Evolutionary conservation across 1,284 basidiomycete genomes (phyloP).

Genomic region (Porodaedalea pini): DNA sequence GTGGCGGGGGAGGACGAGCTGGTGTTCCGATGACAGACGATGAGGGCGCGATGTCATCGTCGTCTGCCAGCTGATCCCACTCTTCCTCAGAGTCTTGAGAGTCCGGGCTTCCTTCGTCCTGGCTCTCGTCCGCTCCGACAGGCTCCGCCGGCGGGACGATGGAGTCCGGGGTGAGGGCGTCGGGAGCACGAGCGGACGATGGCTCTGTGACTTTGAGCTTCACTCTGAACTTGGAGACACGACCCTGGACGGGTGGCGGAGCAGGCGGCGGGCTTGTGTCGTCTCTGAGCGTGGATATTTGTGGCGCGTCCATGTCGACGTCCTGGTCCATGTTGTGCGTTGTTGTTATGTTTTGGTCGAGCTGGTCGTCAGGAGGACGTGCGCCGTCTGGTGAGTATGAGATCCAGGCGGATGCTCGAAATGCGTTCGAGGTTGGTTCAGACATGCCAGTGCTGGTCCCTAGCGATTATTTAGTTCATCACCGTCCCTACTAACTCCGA

Average conservation of each 20-base stretch:
- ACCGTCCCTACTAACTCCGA: no score
- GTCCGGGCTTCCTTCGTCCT: slow-evolving; percentile 39
- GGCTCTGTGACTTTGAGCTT: slow-evolving; percentile 46
- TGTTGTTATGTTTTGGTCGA: background rate
- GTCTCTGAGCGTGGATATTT: slow-evolving; percentile 70
- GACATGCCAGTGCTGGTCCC: background rate
- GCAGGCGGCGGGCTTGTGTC: slow-evolving; percentile 63
- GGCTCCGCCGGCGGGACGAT: slow-evolving; percentile 30
- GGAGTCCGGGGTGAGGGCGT: slow-evolving; percentile 6
- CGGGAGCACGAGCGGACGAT: slow-evolving; percentile 9
- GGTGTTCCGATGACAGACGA: slow-evolving; percentile 28
- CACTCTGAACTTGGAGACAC: slow-evolving; percentile 45
- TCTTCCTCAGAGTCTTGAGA: slow-evolving; percentile 58
- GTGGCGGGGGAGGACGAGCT: slow-evolving; percentile 28
- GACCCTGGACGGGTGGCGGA: slow-evolving; percentile 21
- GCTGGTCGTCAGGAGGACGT: background rate
- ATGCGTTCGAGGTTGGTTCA: background rate
- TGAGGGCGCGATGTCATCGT: slow-evolving; percentile 47
- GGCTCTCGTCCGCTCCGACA: slow-evolving; percentile 1
- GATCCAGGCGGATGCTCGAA: slow-evolving; percentile 19
- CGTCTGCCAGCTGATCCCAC: slow-evolving; percentile 75
- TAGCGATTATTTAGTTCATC: no score
- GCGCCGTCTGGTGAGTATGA: slow-evolving; percentile 10
- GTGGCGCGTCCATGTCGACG: slow-evolving; percentile 69
- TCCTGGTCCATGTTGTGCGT: slow-evolving; percentile 13